Conservation (phyloP, 208 protist species). For the Trypanosoma cruzi region DNA sequence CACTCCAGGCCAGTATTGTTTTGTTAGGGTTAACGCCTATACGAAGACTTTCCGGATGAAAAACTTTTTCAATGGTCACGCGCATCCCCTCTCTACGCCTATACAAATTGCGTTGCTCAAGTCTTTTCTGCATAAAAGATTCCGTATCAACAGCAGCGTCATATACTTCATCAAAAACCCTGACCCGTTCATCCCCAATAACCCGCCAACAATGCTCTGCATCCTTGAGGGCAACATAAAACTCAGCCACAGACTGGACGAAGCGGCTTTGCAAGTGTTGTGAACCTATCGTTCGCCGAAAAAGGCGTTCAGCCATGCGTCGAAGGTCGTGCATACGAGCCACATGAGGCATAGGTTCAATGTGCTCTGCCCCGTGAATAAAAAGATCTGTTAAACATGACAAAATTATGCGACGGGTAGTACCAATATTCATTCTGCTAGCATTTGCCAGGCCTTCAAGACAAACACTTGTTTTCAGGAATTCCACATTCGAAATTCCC, state of each 20-base stretch:
- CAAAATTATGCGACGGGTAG: constrained; percentile 74
- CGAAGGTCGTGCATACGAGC: constrained; percentile 52
- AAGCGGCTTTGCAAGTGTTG: constrained; percentile 70
- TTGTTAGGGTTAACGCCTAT: constrained; percentile 79
- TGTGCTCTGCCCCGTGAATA: constrained; percentile 42
- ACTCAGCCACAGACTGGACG: constrained; percentile 70
- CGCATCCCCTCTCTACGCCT: constrained; percentile 56
- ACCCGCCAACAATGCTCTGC: constrained; percentile 52
- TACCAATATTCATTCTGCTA: constrained; percentile 58
- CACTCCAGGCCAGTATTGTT: constrained; percentile 60
- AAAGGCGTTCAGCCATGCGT: constrained; percentile 78
- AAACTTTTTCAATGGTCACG: constrained; percentile 62
- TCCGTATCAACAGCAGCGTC: constrained; percentile 28
- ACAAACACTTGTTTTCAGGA: constrained; percentile 46
- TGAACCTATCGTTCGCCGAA: constrained; percentile 35
- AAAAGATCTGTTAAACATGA: constrained; percentile 77
- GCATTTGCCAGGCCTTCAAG: constrained; percentile 48
- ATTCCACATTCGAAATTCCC: constrained; percentile 10
- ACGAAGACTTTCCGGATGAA: constrained; percentile 54
- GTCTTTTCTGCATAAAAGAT: constrained; percentile 56
- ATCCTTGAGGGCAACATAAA: constrained; percentile 70
- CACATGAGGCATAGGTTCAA: constrained; percentile 34
- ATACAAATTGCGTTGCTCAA: constrained; percentile 73
- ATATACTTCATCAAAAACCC: constrained; percentile 8
- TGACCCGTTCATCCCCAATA: constrained; percentile 16